Conservation (phyloP, 1,139 yeast genomes). For the Protomyces pachydermus region DNA sequence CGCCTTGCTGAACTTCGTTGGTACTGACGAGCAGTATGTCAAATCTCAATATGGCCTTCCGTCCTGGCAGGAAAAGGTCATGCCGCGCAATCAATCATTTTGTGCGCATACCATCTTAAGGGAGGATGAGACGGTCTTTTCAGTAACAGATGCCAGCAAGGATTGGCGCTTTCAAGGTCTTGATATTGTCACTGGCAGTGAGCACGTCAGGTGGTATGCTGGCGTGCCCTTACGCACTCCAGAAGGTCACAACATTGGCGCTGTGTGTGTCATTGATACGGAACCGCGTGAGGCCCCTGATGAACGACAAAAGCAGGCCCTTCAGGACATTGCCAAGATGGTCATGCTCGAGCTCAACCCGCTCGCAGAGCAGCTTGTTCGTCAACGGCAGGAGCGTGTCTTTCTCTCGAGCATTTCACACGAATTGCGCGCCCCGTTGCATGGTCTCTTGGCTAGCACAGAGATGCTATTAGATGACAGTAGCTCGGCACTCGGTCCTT, state of each 20-base stretch:
- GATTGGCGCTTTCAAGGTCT: conserved; percentile 8
- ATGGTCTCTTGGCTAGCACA: conserved; percentile 27
- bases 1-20: conserved; percentile 5
- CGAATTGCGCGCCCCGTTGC: conserved; percentile 24
- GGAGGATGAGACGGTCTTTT: not conserved
- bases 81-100: conserved; percentile 8
- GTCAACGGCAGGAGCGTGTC: conserved; percentile 1
- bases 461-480: conserved; percentile 19
- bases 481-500: conserved; percentile 1
- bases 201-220: conserved; percentile 11
- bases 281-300: conserved; percentile 1
- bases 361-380: conserved; percentile 9
- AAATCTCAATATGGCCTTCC: conserved; percentile 5
- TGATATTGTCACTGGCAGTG: conserved; percentile 2
- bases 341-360: conserved; percentile 11
- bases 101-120: conserved; percentile 13
- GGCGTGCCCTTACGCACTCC: conserved; percentile 7
- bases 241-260: conserved; percentile 17
- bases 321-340: conserved; percentile 13
- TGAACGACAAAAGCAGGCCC: not conserved
- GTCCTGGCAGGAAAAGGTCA: not conserved
- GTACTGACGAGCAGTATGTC: not conserved
- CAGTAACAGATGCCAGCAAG: conserved; percentile 2
- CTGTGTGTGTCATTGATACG: conserved; percentile 15
- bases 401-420: conserved; percentile 25